These are phyloP conservation scores for Naematelia aurantialba DNA, from an alignment of 768 basidiomycete species.

Conservation along the genomic window DNA sequence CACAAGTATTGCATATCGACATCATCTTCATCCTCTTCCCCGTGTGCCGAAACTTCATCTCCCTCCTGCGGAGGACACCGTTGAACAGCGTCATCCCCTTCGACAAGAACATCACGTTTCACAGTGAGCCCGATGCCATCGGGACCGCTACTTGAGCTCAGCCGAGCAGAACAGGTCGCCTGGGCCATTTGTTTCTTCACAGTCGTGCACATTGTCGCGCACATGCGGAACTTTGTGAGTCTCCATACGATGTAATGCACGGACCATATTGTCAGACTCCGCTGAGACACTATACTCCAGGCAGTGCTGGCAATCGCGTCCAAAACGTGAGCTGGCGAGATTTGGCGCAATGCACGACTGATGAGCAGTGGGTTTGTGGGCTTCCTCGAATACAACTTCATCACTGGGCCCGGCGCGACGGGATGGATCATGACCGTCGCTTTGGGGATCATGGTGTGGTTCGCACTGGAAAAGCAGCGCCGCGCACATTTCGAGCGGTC, in stretches of 20 bases:
- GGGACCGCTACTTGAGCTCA: not conserved
- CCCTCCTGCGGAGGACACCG: slow-evolving; percentile 76
- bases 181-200: slow-evolving; percentile 83
- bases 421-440: slow-evolving; percentile 78
- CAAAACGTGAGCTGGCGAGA: slow-evolving; percentile 22
- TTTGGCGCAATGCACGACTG: not conserved
- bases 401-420: slow-evolving; percentile 60
- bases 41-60: slow-evolving; percentile 91
- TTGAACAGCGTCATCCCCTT: slow-evolving; percentile 58
- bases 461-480: slow-evolving; percentile 73
- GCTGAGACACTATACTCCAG: slow-evolving; percentile 62
- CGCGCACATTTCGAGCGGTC: slow-evolving; percentile 70
- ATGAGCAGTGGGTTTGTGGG: slow-evolving; percentile 59
- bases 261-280: not conserved
- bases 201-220: slow-evolving; percentile 71
- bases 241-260: not conserved
- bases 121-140: slow-evolving; percentile 18
- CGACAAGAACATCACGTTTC: slow-evolving; percentile 87
- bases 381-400: slow-evolving; percentile 76
- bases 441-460: slow-evolving; percentile 77
- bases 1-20: slow-evolving; percentile 83
- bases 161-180: slow-evolving; percentile 67
- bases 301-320: slow-evolving; percentile 61
- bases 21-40: slow-evolving; percentile 91
- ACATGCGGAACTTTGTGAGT: slow-evolving; percentile 53